Base-by-base conservation (phyloP, 2,329 filamentous ascomycete genomes). In the Neoscytalidium dimidiatum region DNA sequence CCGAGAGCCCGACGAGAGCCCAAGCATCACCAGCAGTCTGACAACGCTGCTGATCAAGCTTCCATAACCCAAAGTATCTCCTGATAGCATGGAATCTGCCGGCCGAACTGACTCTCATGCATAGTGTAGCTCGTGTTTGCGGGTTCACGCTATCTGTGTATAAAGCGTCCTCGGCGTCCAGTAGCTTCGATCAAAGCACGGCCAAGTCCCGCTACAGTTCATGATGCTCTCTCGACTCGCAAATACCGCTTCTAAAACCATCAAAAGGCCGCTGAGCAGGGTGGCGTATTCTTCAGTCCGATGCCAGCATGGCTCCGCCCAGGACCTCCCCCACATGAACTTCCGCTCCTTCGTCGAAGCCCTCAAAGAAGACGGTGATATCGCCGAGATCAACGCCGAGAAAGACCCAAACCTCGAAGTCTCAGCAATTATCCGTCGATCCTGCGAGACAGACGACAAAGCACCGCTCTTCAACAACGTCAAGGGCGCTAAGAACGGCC, bases 401-500 rank as follows among this genome's bases (percentile, higher is more conserved):
- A 69, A 80, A 14, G 80, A 84, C 62, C 78, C 81, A 3, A 67
- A 83, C 57, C 75, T 84, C 35, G 81, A 84, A 68, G 78, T 75
- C 0, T 80, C 72, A 3, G 83, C 83, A 13, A 83, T 85, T 61
- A 81, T 80, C 3, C 75, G 83, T 3, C 72, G 71, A 14, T 81
- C 80, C 8, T 79, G 76, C 66, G 83, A 85, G 66, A 78, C 72
- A 0, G 69, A 82, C 48, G 78, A 77, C 64, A 82, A 81, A 57
- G 83, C 83, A 1, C 82, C 83, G 0, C 75, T 85, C 0, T 84
- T 85, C 75, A 82, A 84, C 71, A 85, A 84, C 28, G 64, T 85
- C 62, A 82, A 79, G 61, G 83, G 83, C 1, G 71, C 73, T 4
- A 68, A 79, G 33, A 69, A 82, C 43, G 83, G 83, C 8, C 72